phyloP scores from a whole-genome alignment of 495 filamentous ascomycete species.

The Terfezia boudieri region DNA sequence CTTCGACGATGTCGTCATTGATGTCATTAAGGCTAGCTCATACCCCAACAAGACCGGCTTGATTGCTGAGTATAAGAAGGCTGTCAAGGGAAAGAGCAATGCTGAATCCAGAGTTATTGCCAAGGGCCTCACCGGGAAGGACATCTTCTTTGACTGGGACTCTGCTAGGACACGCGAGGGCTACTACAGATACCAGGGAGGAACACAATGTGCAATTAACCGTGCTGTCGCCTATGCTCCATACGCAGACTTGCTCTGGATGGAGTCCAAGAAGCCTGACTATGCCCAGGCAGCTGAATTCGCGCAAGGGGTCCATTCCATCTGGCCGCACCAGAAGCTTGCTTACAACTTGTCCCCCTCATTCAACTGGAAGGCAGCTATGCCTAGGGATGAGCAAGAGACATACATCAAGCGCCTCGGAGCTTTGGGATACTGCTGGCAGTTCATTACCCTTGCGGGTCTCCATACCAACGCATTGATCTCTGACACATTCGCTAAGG shows the following conservation, averaged over 20 bases:
- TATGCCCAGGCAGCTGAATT: slow-evolving; percentile 85
- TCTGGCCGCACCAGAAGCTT: slow-evolving; percentile 93
- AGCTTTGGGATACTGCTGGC: slow-evolving; percentile 87
- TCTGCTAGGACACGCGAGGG: slow-evolving; percentile 75
- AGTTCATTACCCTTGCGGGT: slow-evolving; percentile 98
- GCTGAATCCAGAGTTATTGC: slow-evolving; percentile 63
- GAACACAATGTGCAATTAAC: slow-evolving; percentile 80
- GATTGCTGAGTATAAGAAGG: slow-evolving; percentile 37
- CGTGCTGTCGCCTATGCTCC: slow-evolving; percentile 81
- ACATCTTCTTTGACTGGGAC: slow-evolving; percentile 89
- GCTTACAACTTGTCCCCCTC: slow-evolving; percentile 95
- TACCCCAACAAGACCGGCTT: slow-evolving; percentile 45
- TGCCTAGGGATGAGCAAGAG: slow-evolving; percentile 79
- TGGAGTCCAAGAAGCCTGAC: slow-evolving; percentile 94
- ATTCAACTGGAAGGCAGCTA: slow-evolving; percentile 99
- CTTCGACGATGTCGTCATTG: slow-evolving; percentile 73
- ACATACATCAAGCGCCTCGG: slow-evolving; percentile 88
- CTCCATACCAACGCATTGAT: slow-evolving; percentile 89
- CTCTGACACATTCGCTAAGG: slow-evolving; percentile 64
- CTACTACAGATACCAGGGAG: slow-evolving; percentile 78
- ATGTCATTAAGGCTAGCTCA: slow-evolving; percentile 43
- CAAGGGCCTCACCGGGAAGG: slow-evolving; percentile 53
- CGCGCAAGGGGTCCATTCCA: slow-evolving; percentile 76
- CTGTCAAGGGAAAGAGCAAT: slow-evolving; percentile 66
- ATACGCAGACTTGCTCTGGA: slow-evolving; percentile 92